These are phyloP conservation scores for Arthroderma uncinatum DNA, from an alignment of 2,329 filamentous ascomycete genomes.

Conservation along the genomic window DNA sequence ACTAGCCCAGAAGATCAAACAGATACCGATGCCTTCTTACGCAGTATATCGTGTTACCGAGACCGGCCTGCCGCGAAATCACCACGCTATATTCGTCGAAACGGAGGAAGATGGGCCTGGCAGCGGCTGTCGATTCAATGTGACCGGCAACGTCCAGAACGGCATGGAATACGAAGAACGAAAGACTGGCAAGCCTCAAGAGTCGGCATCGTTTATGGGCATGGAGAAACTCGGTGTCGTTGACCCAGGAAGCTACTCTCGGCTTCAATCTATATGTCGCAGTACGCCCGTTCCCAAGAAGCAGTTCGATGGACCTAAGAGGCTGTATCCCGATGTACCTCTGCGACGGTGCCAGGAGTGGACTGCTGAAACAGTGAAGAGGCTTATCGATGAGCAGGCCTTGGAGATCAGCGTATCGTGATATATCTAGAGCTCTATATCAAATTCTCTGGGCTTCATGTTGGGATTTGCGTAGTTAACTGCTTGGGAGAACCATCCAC, in stretches of 20 bases:
- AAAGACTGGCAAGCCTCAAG: constrained; percentile 5
- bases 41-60: constrained; percentile 15
- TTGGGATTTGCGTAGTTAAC: too few species aligned
- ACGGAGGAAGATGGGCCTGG: constrained; percentile 13
- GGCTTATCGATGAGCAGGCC: constrained; percentile 8
- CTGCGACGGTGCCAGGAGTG: constrained; percentile 25
- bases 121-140: constrained; percentile 20
- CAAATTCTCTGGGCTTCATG: too few species aligned
- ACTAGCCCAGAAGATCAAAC: too few species aligned
- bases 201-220: constrained; percentile 6
- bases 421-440: too few species aligned
- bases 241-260: constrained; percentile 14
- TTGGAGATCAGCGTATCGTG: neutral
- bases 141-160: constrained; percentile 24
- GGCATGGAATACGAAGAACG: constrained; percentile 19
- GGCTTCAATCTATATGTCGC: neutral
- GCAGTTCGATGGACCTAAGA: constrained; percentile 21
- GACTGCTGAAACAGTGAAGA: constrained; percentile 19
- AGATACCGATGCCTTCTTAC: constrained; percentile 8
- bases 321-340: constrained; percentile 19
- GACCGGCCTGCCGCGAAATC: constrained; percentile 19
- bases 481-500: too few species aligned
- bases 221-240: constrained; percentile 5
- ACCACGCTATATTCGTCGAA: constrained; percentile 24
- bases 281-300: constrained; percentile 21